Base-by-base conservation (phyloP, 176 grass and related monocot genomes). In the Hyparrhenia diplandra region DNA sequence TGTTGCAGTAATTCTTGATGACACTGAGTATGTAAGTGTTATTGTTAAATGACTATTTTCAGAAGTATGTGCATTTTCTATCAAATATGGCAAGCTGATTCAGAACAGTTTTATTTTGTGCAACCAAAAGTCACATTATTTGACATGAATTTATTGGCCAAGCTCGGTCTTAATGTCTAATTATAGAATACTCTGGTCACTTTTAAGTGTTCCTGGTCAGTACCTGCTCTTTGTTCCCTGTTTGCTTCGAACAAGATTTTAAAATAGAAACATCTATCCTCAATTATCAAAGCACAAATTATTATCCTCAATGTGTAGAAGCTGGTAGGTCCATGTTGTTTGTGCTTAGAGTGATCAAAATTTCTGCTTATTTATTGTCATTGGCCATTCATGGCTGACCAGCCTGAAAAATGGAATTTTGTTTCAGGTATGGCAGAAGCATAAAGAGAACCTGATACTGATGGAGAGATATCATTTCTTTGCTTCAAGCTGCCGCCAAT, bases 381-480 rank as follows among this genome's bases (percentile, higher is more conserved):
- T 12, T 69, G 16, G 31, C 58, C 65, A 35, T 57, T 71, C 36
- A 25, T 69, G 52, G 67, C 13, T 73, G 17, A 4, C 37, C 62
- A 66, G 61, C 37, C 18, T 32, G 12, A 66, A 40, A 40, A 69
- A 67, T 64, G 71, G 24, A 42, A 13, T 20, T 64, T 39, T 63
- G 59, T 79, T 79, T 43, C 75, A 99, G 96, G 92, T 99, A n/a
- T 99, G 96, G 93, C 88, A 91, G 74, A 93, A 86, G 52, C 96
- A 99, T 83, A 99, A 88, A 69, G 90, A 93, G 37, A 99, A 99
- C 41, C 76, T 99, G n/a, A 91, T 99, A 85, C 76, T 93, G 49
- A 95, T 99, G 90, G 96, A 95, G 77, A 93, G 87, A 82, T 98
- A 95, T 79, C 92, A 95, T 91, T 97, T 87, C 61, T 99, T 99